Conservation (phyloP, 2,329 filamentous ascomycete genomes). For the Fusarium poae region DNA sequence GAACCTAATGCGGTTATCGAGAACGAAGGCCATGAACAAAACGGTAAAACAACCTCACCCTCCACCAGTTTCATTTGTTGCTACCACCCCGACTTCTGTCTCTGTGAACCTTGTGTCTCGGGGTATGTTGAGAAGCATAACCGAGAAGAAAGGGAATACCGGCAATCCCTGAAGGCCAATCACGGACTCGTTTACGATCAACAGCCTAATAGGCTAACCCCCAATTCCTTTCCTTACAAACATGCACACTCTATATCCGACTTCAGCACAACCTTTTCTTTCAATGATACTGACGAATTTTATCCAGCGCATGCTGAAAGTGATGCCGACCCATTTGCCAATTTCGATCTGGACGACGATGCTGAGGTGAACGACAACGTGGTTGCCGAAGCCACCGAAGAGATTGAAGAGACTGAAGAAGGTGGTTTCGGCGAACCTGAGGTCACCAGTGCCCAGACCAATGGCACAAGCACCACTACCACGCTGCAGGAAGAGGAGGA, state of each 20-base stretch:
- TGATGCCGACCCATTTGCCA: constrained; percentile 46
- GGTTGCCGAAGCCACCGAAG: constrained; percentile 32
- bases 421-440: constrained; percentile 30
- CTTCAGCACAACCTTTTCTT: constrained; percentile 41
- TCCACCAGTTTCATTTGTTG: constrained; percentile 30
- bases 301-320: constrained; percentile 44
- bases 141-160: constrained; percentile 35
- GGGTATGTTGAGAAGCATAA: constrained; percentile 35
- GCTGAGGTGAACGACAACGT: constrained; percentile 35
- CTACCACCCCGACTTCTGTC: constrained; percentile 39
- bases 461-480: constrained; percentile 51
- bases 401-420: constrained; percentile 34
- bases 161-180: constrained; percentile 16
- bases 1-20: constrained; percentile 16
- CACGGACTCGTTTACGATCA: not conserved
- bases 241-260: constrained; percentile 26
- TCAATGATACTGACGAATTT: constrained; percentile 46
- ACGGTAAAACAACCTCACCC: constrained; percentile 44
- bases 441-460: constrained; percentile 28
- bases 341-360: constrained; percentile 45
- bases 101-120: constrained; percentile 34
- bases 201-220: not conserved
- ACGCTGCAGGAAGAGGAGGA: constrained; percentile 53
- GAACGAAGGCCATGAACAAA: constrained; percentile 34
- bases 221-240: constrained; percentile 1